These are phyloP conservation scores for Ensete glaucum DNA, from an alignment of 176 grass and related monocot species.

Conservation along the genomic window DNA sequence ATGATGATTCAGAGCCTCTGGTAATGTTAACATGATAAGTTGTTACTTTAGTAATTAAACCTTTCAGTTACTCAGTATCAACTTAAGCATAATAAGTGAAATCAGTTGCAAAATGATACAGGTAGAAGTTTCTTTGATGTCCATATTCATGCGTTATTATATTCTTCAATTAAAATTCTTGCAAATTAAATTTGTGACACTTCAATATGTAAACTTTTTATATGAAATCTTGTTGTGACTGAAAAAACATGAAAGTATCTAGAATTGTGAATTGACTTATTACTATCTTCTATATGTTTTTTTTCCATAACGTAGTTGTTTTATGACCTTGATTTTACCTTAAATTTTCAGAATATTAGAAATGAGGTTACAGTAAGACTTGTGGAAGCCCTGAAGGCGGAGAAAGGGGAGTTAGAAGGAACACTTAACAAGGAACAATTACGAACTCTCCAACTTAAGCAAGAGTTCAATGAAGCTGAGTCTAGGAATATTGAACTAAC, in stretches of 20 bases:
- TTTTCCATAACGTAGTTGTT: not conserved
- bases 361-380: constrained; percentile 50
- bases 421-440: constrained; percentile 57
- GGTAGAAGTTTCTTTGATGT: not conserved
- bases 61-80: not conserved
- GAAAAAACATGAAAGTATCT: not conserved
- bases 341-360: constrained; percentile 52
- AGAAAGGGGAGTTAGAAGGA: constrained; percentile 88
- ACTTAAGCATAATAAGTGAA: not conserved
- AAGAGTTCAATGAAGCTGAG: constrained; percentile 78
- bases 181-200: not conserved
- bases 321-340: not conserved
- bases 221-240: not conserved
- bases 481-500: constrained; percentile 69
- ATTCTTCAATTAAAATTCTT: not conserved
- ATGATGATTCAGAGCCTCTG: constrained; percentile 33
- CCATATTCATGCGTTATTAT: not conserved
- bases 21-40: not conserved
- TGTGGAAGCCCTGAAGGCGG: constrained; percentile 53
- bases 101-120: too few relatives aligned
- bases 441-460: constrained; percentile 67
- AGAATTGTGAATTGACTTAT: too few relatives aligned
- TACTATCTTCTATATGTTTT: not conserved
- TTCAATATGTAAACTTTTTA: not conserved
- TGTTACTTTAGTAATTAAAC: too few relatives aligned